A percentile compares a stretch with the other conserved stretches of the same genome.
These are phyloP conservation scores for Hirschfeldia incana DNA, from an alignment of 345 rosid genomes.

Conservation along the genomic window DNA sequence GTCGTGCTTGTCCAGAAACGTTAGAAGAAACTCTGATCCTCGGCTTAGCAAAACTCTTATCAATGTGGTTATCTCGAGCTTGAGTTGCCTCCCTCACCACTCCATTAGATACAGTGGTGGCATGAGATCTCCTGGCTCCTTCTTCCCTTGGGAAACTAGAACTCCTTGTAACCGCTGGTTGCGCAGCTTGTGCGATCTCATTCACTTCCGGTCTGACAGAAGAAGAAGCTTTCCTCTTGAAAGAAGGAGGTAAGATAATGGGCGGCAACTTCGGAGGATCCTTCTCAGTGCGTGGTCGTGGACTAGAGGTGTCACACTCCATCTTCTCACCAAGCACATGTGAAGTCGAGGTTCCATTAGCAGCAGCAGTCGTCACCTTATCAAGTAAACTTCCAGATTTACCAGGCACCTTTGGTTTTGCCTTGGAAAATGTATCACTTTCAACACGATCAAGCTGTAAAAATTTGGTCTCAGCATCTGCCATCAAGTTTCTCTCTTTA, in stretches of 20 bases:
- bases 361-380: slow-evolving; percentile 4
- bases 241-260: slow-evolving; percentile 38
- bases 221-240: slow-evolving; percentile 33
- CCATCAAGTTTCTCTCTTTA: slow-evolving; percentile 35
- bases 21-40: slow-evolving; percentile 30
- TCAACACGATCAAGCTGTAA: slow-evolving; percentile 16
- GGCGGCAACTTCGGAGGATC: slow-evolving; percentile 11
- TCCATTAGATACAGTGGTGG: slow-evolving; percentile 17
- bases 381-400: slow-evolving; percentile 33
- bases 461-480: slow-evolving; percentile 33
- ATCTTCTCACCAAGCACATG: slow-evolving; percentile 6
- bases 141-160: slow-evolving; percentile 4
- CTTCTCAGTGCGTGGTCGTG: slow-evolving; percentile 7
- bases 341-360: slow-evolving; percentile 10
- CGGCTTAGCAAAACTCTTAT: slow-evolving; percentile 18
- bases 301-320: slow-evolving; percentile 6
- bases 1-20: slow-evolving; percentile 20
- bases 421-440: slow-evolving; percentile 10
- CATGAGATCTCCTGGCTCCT: slow-evolving; percentile 18
- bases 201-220: slow-evolving; percentile 15
- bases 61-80: slow-evolving; percentile 20
- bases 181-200: slow-evolving; percentile 16
- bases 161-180: slow-evolving; percentile 20
- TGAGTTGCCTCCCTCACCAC: slow-evolving; percentile 24
- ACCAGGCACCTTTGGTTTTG: slow-evolving; percentile 22